A percentile compares a stretch with the other conserved stretches of the same genome.
phyloP scores from a whole-genome alignment of 169 alveolate species.

The Blepharisma undulans region DNA sequence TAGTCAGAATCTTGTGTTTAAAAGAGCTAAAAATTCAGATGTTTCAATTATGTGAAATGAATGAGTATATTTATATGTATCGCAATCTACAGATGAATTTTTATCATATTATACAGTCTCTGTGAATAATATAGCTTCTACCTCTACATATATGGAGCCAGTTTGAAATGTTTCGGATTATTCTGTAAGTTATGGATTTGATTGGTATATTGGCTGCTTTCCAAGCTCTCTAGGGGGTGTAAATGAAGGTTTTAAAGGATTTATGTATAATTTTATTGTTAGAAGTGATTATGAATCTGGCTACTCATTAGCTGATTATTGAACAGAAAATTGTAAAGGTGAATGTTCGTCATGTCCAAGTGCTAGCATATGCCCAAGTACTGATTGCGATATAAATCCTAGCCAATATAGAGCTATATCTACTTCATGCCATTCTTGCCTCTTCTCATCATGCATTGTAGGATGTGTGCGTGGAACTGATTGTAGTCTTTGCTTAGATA shows the following conservation, averaged over 20 bases:
- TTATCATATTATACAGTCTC: neutral
- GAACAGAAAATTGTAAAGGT: neutral
- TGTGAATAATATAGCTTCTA: neutral
- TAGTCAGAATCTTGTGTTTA: neutral
- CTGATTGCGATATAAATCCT: neutral
- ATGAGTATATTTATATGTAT: neutral
- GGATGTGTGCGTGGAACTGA: neutral
- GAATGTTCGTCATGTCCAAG: neutral
- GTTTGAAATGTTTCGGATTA: neutral
- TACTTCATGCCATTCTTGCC: neutral
- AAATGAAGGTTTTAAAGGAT: neutral
- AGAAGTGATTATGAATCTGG: neutral
- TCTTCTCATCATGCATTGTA: neutral
- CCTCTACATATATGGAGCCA: neutral
- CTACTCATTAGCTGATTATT: neutral
- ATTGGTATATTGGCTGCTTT: neutral
- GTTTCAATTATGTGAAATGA: neutral
- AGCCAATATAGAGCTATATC: neutral
- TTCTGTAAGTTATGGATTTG: neutral
- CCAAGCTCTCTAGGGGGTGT: neutral
- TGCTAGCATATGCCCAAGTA: neutral
- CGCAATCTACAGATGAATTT: neutral
- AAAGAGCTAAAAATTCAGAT: neutral
- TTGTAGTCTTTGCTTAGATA: neutral
- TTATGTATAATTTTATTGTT: neutral